Conservation (phyloP, 495 filamentous ascomycete species). For the Talaromyces nanjingensis region DNA sequence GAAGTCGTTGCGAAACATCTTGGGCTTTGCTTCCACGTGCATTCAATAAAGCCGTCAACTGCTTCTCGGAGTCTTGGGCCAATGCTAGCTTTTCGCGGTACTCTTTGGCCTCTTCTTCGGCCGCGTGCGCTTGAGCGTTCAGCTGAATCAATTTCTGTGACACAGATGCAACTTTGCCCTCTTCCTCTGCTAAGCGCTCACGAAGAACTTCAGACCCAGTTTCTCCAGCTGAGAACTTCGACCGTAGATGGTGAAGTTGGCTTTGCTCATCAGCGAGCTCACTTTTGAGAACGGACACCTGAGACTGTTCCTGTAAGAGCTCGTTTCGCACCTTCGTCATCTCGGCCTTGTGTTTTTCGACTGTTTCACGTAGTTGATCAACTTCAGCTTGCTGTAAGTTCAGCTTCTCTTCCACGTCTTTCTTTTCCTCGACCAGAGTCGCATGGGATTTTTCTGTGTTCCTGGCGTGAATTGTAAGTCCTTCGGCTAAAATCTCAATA, state of each 20-base stretch:
- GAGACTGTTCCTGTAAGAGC: conserved; percentile 49
- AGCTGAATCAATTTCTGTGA: conserved; percentile 59
- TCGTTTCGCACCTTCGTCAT: conserved; percentile 31
- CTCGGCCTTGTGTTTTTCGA: conserved; percentile 36
- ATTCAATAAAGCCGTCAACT: conserved; percentile 44
- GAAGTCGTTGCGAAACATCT: conserved; percentile 75
- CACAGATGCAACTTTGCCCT: conserved; percentile 52
- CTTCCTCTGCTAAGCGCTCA: conserved; percentile 62
- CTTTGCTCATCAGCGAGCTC: conserved; percentile 62
- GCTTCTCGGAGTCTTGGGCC: conserved; percentile 42
- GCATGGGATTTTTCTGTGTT: conserved; percentile 32
- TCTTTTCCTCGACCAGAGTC: conserved; percentile 33
- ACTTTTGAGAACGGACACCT: conserved; percentile 46
- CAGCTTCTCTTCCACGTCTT: conserved; percentile 43
- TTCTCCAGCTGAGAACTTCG: conserved; percentile 67
- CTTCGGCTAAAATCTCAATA: conserved; percentile 55
- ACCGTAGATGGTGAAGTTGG: conserved; percentile 57
- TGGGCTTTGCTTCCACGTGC: conserved; percentile 62
- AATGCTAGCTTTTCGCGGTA: conserved; percentile 50
- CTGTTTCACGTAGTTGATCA: conserved; percentile 35
- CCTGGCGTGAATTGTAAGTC: conserved; percentile 41
- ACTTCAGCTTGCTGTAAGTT: conserved; percentile 31
- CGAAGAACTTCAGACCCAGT: conserved; percentile 71
- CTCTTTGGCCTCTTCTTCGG: conserved; percentile 60
- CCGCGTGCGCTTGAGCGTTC: conserved; percentile 54